These are phyloP conservation scores for Pseudocercospora cruenta DNA, from an alignment of 2,329 filamentous ascomycete species.

Conservation along the genomic window DNA sequence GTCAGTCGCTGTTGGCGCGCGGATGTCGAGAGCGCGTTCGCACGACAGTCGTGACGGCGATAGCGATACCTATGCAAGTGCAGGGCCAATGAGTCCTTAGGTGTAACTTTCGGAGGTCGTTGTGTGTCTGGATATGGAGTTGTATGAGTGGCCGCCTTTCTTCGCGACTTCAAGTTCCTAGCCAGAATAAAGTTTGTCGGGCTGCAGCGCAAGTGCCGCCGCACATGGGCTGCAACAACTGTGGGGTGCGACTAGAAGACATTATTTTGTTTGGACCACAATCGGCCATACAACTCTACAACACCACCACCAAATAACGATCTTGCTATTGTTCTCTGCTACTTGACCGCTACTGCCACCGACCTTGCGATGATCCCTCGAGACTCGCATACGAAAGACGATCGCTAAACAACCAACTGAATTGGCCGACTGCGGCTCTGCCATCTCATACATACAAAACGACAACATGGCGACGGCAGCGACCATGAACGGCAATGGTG, in stretches of 20 bases:
- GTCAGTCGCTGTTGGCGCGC: neutral
- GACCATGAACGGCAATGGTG: conserved; percentile 58
- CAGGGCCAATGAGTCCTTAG: neutral
- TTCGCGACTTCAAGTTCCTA: neutral
- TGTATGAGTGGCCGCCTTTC: neutral
- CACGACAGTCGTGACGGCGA: neutral
- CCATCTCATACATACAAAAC: neutral
- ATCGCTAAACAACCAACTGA: conserved; percentile 3
- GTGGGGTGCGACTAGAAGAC: conserved; percentile 9
- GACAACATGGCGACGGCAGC: conserved; percentile 38
- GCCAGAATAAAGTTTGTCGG: conserved; percentile 1
- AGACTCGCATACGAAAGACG: neutral
- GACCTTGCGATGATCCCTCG: neutral
- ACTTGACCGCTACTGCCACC: neutral
- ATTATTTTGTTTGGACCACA: conserved; percentile 8
- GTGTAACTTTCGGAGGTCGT: neutral
- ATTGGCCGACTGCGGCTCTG: conserved; percentile 3
- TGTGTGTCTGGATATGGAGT: neutral
- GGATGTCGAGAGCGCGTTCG: neutral
- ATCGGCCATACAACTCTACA: neutral
- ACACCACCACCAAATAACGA: neutral
- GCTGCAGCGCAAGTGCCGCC: conserved; percentile 2
- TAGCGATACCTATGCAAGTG: neutral
- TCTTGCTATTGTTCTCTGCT: neutral
- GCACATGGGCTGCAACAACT: neutral